A percentile compares a stretch with the other conserved stretches of the same genome.
Conservation (phyloP, 805 yeast species). For the Barnettozyma botsteinii region DNA sequence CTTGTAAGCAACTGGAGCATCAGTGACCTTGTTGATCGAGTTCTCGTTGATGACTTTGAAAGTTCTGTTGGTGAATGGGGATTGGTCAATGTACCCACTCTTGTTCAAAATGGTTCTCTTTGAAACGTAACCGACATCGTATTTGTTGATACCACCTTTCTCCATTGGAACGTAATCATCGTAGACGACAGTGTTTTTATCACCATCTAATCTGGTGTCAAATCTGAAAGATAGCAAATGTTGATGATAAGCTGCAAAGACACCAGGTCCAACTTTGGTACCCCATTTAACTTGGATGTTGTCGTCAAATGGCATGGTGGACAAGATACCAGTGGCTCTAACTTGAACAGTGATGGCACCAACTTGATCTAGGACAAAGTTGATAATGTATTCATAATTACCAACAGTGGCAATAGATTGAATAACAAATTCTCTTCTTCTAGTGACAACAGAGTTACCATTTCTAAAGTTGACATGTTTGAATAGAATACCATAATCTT, state of each 20-base stretch:
- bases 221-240: slow-evolving; percentile 74
- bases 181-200: slow-evolving; percentile 63
- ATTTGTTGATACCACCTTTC: slow-evolving; percentile 51
- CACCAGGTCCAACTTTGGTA: slow-evolving; percentile 73
- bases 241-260: slow-evolving; percentile 81
- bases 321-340: slow-evolving; percentile 81
- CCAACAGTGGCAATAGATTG: slow-evolving; percentile 83
- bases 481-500: slow-evolving; percentile 69
- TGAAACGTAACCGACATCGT: slow-evolving; percentile 62
- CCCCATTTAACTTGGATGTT: slow-evolving; percentile 61
- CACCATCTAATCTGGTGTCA: slow-evolving; percentile 80
- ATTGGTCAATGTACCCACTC: slow-evolving; percentile 66
- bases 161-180: slow-evolving; percentile 66
- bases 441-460: slow-evolving; percentile 53
- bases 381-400: slow-evolving; percentile 74
- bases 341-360: slow-evolving; percentile 75
- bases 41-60: slow-evolving; percentile 72
- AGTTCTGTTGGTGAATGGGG: slow-evolving; percentile 70
- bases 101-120: slow-evolving; percentile 62
- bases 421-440: slow-evolving; percentile 73
- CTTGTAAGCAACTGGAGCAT: slow-evolving; percentile 73
- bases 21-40: slow-evolving; percentile 60
- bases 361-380: slow-evolving; percentile 67
- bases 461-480: slow-evolving; percentile 81
- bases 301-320: slow-evolving; percentile 77